Evolutionary conservation across 176 grass and related monocot genomes (phyloP).

Genomic region (Neostapfia colusana): DNA sequence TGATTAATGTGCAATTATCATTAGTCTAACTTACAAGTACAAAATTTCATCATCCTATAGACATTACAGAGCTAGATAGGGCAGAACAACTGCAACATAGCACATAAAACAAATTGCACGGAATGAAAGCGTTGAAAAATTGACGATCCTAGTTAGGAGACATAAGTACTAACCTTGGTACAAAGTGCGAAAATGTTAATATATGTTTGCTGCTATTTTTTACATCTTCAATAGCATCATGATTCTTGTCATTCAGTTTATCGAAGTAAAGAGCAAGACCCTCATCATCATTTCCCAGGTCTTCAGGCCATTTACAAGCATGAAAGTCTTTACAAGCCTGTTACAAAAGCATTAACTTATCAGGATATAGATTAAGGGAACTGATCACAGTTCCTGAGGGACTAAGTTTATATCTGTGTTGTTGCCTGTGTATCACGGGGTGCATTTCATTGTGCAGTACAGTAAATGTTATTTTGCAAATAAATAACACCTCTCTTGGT

Average conservation of each 20-base stretch:
- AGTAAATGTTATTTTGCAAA: neutral
- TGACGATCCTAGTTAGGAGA: constrained; percentile 8
- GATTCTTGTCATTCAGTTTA: constrained; percentile 76
- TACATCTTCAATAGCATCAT: constrained; percentile 71
- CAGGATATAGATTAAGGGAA: neutral
- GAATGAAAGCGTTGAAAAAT: neutral
- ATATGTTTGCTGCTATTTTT: constrained; percentile 65
- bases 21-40: neutral
- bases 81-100: neutral
- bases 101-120: constrained; percentile 20
- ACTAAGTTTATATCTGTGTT: neutral
- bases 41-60: neutral
- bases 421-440: neutral
- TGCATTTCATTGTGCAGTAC: neutral
- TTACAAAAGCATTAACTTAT: constrained; percentile 11
- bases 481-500: no score
- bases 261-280: constrained; percentile 83
- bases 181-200: constrained; percentile 94
- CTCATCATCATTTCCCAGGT: constrained; percentile 60
- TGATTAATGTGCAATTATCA: neutral
- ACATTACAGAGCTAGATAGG: constrained; percentile 12
- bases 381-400: neutral
- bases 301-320: constrained; percentile 79
- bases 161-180: constrained; percentile 66
- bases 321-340: constrained; percentile 96